Conservation (phyloP, 2,329 filamentous ascomycete species). For the Epicoccum nigrum region DNA sequence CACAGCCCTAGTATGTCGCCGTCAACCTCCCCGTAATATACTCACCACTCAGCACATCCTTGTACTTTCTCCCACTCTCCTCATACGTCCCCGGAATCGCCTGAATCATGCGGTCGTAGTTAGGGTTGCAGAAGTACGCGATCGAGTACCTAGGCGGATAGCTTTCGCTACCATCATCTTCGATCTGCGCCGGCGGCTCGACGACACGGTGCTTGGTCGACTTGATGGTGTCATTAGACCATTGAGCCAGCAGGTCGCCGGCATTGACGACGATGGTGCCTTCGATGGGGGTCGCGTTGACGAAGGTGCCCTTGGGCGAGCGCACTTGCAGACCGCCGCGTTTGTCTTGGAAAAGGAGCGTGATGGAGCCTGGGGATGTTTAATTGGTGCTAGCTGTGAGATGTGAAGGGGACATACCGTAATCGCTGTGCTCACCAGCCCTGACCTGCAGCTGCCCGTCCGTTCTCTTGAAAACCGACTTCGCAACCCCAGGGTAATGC, state of each 20-base stretch:
- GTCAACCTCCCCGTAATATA: constrained; percentile 80
- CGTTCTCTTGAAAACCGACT: constrained; percentile 69
- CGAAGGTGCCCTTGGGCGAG: constrained; percentile 76
- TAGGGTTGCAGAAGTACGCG: constrained; percentile 92
- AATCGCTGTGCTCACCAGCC: constrained; percentile 78
- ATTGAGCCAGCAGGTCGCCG: constrained; percentile 82
- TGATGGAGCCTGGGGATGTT: constrained; percentile 44
- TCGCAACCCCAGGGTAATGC: constrained; percentile 75
- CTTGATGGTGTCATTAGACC: constrained; percentile 91
- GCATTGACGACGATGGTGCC: constrained; percentile 88
- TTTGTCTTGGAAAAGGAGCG: constrained; percentile 57
- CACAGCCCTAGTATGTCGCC: constrained; percentile 63
- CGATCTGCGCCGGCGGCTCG: constrained; percentile 67
- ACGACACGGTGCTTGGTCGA: constrained; percentile 90
- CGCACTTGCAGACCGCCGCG: constrained; percentile 66
- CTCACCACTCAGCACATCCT: constrained; percentile 76
- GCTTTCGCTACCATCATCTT: constrained; percentile 56
- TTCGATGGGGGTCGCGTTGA: constrained; percentile 81
- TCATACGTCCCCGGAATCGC: constrained; percentile 80
- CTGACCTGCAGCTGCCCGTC: constrained; percentile 75
- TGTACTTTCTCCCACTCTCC: constrained; percentile 76
- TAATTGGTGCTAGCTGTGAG: not conserved
- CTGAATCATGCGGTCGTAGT: constrained; percentile 76
- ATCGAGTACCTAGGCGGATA: constrained; percentile 83
- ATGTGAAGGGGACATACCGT: constrained; percentile 46